Evolutionary conservation across 805 yeast genomes (phyloP), one percentile per base, ranked within the genome.

Genomic region (Wickerhamiella cacticola): DNA sequence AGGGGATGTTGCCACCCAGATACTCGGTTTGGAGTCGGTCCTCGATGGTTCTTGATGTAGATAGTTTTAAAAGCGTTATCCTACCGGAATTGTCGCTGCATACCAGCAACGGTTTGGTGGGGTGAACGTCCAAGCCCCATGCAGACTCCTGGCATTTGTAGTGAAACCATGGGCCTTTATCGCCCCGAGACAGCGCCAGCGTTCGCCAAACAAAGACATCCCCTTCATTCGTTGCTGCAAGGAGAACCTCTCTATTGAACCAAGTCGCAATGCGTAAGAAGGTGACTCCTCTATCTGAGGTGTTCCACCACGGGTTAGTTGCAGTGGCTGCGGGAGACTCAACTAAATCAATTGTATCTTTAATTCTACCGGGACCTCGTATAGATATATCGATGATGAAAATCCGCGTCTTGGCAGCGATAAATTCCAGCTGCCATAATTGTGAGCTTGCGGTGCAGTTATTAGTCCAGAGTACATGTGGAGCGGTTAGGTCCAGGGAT

Each of bases 1-100:
- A 26, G 15, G 49, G 49, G 18, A 46, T 39, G 21, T 46, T 46
- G 9, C 49, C 49, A 10, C 45, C 49, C 8, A 46, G 39, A 3
- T 12, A n/a, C 23, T 33, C 39, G 18, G 39, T 19, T 19, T 15
- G 15, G 16, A 24, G 16, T 7, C 26, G 13, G 16, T 12, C 26
- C 6, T n/a, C 24, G 12, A n/a, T 6, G 3, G 38, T 29, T 24
- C 7, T 19, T n/a, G n/a, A n/a, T 13, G 12, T 10, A 5, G 25
- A 33, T 2, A 39, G 22, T 2, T 16, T 7, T 3, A 39, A 18
- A 7, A 46, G 25, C 9, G 45, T 25, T 2, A 46, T 31, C 5
- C 26, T 3, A 8, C 31, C 40, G 5, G 49, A 40, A 19, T 46
- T 46, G 21, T 46, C 49, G 2, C 45, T 40, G 13, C 31, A 21